Base-by-base conservation (phyloP, 1,284 basidiomycete genomes). In the Vanrija sp. region DNA sequence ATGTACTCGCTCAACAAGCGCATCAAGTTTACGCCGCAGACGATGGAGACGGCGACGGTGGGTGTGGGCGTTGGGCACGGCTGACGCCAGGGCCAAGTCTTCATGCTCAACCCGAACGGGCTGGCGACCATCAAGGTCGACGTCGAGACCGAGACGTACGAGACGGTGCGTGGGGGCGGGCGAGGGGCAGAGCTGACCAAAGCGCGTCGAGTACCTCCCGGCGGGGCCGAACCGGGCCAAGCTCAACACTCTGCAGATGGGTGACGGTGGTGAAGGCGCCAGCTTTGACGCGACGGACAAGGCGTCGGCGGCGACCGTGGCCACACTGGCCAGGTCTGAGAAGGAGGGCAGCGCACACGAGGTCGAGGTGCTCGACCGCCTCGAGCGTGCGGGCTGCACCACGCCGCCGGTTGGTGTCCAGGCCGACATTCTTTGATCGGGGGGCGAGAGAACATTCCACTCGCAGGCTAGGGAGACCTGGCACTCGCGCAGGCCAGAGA, bases 1-100 rank as follows among this genome's bases (percentile, higher is more conserved):
- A 56, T 68, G 57, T 68, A 62, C 60, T 55, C 61, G 18, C 57
- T 68, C 49, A 68, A 68, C 57, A 41, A 54, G 44, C 56, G 66
- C n/a, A 36, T 60, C 49, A 8, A 14, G 3, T 57, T 49, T 35
- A 45, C 16, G 20, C n/a, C 36, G 5, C 45, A 35, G 19, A 46
- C 31, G 31, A 31, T 31, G 39, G 18, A 47, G 45, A 25, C 16
- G 3, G 16, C 22, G 16, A 19, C 43, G 4, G 16, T 27, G 45
- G 9, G 23, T 5, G 14, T 7, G 7, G 1, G 14, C 20, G 31
- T 9, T 5, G 12, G 10, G 10, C 10, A 12, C 7, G 10, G 2
- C 6, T 14, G 20, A 12, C 15, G 36, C 16, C 37, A 58, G 35
- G 55, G 55, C 6, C 56, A 57, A 18, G 55, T 57, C 31, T 64